Evolutionary conservation across 169 alveolate genomes (phyloP).

Genomic region (Eimeria brunetti): DNA sequence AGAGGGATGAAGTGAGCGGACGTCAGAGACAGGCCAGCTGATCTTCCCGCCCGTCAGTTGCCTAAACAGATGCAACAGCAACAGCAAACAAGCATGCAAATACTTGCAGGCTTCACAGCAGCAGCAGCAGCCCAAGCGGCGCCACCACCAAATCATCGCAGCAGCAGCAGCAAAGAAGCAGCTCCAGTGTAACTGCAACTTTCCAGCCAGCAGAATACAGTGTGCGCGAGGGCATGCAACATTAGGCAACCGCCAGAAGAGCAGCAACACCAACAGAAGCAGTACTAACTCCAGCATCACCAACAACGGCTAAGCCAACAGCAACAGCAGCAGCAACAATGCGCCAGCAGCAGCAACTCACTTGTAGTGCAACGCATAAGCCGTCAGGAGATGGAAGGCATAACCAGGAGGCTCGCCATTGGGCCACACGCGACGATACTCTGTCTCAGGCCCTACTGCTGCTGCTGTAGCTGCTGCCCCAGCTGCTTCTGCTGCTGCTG

Average conservation of each 20-base stretch:
- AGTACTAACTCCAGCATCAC: background rate
- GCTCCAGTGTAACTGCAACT: background rate
- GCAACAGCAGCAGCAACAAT: background rate
- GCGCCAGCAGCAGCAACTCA: constrained; percentile 34
- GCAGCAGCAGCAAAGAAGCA: background rate
- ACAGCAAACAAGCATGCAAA: background rate
- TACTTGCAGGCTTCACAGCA: background rate
- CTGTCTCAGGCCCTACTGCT: constrained; percentile 3
- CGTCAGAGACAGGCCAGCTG: constrained; percentile 79
- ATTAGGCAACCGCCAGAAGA: background rate
- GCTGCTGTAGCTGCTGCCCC: constrained; percentile 18
- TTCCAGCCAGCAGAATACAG: background rate
- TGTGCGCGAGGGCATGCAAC: background rate
- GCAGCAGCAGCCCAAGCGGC: background rate
- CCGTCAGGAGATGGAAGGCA: constrained; percentile 76
- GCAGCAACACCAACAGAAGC: background rate
- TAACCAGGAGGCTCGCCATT: constrained; percentile 74
- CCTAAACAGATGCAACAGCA: constrained; percentile 31
- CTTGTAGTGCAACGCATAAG: constrained; percentile 81
- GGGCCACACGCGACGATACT: constrained; percentile 24
- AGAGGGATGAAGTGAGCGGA: constrained; percentile 71
- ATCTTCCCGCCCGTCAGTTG: constrained; percentile 79
- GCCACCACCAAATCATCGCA: background rate
- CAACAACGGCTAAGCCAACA: background rate
- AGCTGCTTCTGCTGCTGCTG: background rate